Conservation (phyloP, 1,139 yeast species). For the Debaryomyces psychrophilus region DNA sequence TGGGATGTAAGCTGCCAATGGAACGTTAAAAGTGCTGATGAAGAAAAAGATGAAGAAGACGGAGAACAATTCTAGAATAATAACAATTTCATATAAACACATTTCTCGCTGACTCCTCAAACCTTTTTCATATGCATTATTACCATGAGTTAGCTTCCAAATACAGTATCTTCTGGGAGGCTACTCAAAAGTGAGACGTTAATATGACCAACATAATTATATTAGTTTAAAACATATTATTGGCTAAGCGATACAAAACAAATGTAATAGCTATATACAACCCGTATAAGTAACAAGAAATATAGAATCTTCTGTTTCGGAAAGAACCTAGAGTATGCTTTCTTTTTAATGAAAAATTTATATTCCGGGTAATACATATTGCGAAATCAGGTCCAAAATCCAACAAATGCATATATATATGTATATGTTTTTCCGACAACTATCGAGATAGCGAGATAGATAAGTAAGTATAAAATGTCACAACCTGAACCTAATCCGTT, state of each 20-base stretch:
- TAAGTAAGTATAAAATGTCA: conserved; percentile 10
- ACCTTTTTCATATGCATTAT: no score
- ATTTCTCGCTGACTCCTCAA: no score
- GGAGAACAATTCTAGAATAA: conserved; percentile 14
- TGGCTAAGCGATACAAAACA: no score
- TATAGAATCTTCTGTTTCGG: no score
- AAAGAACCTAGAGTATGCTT: not conserved
- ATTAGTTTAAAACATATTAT: no score
- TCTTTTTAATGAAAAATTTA: not conserved
- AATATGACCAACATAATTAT: no score
- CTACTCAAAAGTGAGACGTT: no score
- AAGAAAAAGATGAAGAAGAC: conserved; percentile 24
- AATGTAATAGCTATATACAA: no score
- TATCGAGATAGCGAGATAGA: not conserved
- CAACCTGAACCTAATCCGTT: conserved; percentile 41
- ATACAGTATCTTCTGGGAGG: no score
- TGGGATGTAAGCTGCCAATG: conserved; percentile 90
- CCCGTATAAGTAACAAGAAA: no score
- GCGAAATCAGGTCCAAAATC: not conserved
- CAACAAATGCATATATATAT: conserved; percentile 2
- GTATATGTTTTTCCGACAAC: conserved; percentile 1
- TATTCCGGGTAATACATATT: conserved; percentile 10
- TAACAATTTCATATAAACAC: not conserved
- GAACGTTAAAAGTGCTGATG: conserved; percentile 55
- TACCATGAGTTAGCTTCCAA: no score